Conservation (phyloP, 495 filamentous ascomycete species). For the Hyphodiscus hymeniophilus region DNA sequence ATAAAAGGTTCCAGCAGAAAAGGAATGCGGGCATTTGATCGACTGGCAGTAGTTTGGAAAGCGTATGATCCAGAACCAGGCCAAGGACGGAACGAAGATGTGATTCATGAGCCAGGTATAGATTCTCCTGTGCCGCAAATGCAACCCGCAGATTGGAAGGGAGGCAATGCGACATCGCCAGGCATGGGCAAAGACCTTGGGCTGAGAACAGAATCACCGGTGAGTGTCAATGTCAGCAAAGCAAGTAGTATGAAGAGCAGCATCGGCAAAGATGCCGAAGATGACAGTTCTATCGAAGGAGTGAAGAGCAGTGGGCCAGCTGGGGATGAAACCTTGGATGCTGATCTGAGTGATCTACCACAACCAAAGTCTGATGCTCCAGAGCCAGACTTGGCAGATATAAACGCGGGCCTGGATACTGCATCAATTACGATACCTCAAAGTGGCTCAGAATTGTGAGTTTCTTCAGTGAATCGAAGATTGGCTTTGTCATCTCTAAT, state of each 20-base stretch:
- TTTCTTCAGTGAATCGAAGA: conserved; percentile 2
- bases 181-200: conserved; percentile 53
- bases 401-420: conserved; percentile 20
- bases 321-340: conserved; percentile 22
- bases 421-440: conserved; percentile 12
- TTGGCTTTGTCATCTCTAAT: not conserved
- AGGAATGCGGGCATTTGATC: conserved; percentile 73
- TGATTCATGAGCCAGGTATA: conserved; percentile 49
- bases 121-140: conserved; percentile 61
- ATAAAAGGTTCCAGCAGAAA: conserved; percentile 72
- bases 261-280: conserved; percentile 7
- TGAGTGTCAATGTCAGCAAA: conserved; percentile 56
- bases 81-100: conserved; percentile 25
- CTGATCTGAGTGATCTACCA: conserved; percentile 7
- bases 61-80: conserved; percentile 22
- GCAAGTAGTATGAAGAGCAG: conserved; percentile 43
- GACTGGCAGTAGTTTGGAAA: conserved; percentile 80
- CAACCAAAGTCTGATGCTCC: conserved; percentile 3
- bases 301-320: conserved; percentile 25
- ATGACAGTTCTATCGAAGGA: conserved; percentile 21
- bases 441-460: conserved; percentile 8
- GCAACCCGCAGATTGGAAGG: conserved; percentile 63
- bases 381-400: conserved; percentile 9
- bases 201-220: conserved; percentile 49
- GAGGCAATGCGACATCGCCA: conserved; percentile 35